Conservation (phyloP, 148 eudicot species). For the Camellia japonica region DNA sequence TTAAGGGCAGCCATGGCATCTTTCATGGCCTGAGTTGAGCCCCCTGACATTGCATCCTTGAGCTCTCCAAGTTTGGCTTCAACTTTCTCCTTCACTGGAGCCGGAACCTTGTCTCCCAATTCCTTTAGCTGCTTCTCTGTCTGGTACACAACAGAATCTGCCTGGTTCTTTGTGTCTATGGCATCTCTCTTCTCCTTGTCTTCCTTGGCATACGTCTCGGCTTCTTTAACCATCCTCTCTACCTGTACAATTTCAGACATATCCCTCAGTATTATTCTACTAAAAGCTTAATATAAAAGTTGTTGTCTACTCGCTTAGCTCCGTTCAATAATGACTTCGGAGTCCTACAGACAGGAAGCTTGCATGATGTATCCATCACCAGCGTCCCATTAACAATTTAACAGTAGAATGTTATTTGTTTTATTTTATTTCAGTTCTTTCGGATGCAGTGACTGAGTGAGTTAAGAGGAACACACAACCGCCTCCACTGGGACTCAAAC, state of each 20-base stretch:
- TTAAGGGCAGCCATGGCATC: conserved; percentile 46
- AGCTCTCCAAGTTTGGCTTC: conserved; percentile 43
- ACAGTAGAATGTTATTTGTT: too few relatives aligned
- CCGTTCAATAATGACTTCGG: neutral
- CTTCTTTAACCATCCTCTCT: conserved; percentile 44
- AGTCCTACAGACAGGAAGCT: neutral
- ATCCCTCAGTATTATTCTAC: neutral
- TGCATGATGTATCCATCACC: neutral
- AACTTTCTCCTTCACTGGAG: conserved; percentile 41
- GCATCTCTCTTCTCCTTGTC: conserved; percentile 52
- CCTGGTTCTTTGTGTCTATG: conserved; percentile 49
- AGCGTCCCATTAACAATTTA: neutral
- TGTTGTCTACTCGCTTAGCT: too few relatives aligned
- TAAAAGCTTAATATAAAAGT: neutral
- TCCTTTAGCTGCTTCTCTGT: conserved; percentile 54
- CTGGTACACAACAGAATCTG: conserved; percentile 49
- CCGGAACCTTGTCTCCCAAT: conserved; percentile 49
- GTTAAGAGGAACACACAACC: too few relatives aligned
- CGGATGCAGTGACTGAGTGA: too few relatives aligned
- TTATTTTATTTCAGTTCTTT: too few relatives aligned
- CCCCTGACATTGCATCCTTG: conserved; percentile 41
- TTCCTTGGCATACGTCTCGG: conserved; percentile 40
- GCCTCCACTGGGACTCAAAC: too few relatives aligned
- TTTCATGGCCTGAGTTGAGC: conserved; percentile 39
- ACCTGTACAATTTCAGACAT: conserved; percentile 30